phyloP scores from a whole-genome alignment of 2,329 filamentous ascomycete species.

The Juglanconis juglandina region DNA sequence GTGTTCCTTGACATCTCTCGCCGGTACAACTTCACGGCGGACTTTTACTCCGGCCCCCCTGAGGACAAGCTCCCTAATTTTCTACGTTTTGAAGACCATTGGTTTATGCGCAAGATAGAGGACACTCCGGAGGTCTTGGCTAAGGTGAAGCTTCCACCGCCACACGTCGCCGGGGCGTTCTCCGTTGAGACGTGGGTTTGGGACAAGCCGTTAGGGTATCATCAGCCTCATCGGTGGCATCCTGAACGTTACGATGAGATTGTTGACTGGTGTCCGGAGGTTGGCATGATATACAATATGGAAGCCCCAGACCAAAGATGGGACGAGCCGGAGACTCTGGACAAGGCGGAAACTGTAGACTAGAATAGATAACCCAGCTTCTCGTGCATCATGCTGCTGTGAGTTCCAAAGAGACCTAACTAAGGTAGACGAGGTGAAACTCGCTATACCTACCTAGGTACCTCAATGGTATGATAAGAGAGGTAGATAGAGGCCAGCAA shows the following conservation, averaged over 20 bases:
- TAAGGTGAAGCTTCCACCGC: conserved; percentile 19
- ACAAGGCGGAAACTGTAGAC: too few relatives aligned
- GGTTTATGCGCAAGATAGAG: conserved; percentile 25
- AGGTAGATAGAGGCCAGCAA: too few relatives aligned
- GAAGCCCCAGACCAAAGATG: conserved; percentile 3
- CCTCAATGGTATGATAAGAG: too few relatives aligned
- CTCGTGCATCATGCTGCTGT: too few relatives aligned
- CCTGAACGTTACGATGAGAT: conserved; percentile 24
- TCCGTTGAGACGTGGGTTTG: conserved; percentile 24
- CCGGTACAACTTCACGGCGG: conserved; percentile 5
- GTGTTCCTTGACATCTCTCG: conserved; percentile 19
- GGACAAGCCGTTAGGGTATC: conserved; percentile 24
- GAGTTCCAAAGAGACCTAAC: too few relatives aligned
- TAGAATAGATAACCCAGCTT: too few relatives aligned
- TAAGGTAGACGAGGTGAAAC: too few relatives aligned
- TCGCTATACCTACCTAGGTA: too few relatives aligned
- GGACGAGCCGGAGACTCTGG: background rate
- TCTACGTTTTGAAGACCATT: conserved; percentile 23
- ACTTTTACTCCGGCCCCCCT: background rate
- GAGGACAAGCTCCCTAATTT: background rate
- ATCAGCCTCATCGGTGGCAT: conserved; percentile 24
- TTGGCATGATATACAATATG: conserved; percentile 15
- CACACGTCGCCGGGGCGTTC: conserved; percentile 22
- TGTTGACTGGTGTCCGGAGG: conserved; percentile 28
- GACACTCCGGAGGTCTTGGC: background rate